phyloP scores from a whole-genome alignment of 2,329 filamentous ascomycete species.

The Dichotomopilus funicola region DNA sequence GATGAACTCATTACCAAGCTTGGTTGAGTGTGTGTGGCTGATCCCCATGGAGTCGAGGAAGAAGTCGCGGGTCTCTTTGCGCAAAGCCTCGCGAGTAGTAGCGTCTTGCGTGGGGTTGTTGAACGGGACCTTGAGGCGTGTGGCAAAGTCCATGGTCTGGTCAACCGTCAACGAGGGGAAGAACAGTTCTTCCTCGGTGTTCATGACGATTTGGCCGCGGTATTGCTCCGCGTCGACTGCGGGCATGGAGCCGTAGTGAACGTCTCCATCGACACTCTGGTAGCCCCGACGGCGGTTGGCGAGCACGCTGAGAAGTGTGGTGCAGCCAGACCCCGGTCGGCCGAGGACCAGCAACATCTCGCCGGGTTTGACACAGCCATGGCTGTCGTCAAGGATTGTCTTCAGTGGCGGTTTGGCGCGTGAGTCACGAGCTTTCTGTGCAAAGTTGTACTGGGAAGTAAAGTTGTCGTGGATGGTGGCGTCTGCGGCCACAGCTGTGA shows the following conservation, averaged over 20 bases:
- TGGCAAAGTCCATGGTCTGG: slow-evolving; percentile 66
- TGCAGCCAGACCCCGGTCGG: slow-evolving; percentile 63
- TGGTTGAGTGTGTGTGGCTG: slow-evolving; percentile 55
- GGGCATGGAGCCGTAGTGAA: slow-evolving; percentile 48
- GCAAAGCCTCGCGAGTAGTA: slow-evolving; percentile 39
- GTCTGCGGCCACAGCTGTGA: slow-evolving; percentile 54
- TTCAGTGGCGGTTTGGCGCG: slow-evolving; percentile 51
- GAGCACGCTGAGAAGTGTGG: slow-evolving; percentile 63
- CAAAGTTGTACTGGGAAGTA: slow-evolving; percentile 51
- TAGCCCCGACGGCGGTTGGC: slow-evolving; percentile 58
- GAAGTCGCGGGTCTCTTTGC: slow-evolving; percentile 44
- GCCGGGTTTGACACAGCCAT: slow-evolving; percentile 64
- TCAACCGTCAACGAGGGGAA: slow-evolving; percentile 66
- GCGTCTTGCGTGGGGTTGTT: slow-evolving; percentile 37
- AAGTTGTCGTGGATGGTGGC: slow-evolving; percentile 61
- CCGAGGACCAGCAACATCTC: slow-evolving; percentile 67
- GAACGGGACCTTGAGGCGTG: slow-evolving; percentile 50
- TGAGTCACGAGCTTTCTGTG: slow-evolving; percentile 46
- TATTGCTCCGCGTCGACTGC: slow-evolving; percentile 44
- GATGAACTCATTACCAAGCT: slow-evolving; percentile 60
- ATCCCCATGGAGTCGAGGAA: slow-evolving; percentile 53
- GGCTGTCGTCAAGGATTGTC: slow-evolving; percentile 58
- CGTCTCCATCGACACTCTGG: slow-evolving; percentile 50
- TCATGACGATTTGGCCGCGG: slow-evolving; percentile 57
- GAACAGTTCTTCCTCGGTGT: slow-evolving; percentile 60